Base-by-base conservation (phyloP, 1,284 basidiomycete genomes). In the Apiotrichum domesticum region DNA sequence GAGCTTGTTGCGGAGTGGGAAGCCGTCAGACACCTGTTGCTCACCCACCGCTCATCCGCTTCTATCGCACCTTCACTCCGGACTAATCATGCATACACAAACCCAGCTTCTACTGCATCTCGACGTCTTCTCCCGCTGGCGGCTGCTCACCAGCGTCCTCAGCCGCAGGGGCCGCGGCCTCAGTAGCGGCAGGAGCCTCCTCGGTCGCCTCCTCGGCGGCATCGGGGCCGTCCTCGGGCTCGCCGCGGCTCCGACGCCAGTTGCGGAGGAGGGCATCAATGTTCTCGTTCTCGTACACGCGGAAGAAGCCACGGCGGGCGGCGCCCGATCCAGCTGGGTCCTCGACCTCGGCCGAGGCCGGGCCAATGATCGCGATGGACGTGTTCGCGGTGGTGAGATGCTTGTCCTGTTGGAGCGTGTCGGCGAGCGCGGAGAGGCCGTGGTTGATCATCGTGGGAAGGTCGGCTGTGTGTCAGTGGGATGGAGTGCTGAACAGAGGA, bases 351-450 rank as follows among this genome's bases (percentile, higher is more conserved):
- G 57, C 60, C 33, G 62, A 57, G 7, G 70, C 52, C 2, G 87
- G 84, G 8, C 89, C 90, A 59, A 96, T 82, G 69, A 98, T 88
- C 40, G 90, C 92, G 66, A 97, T 86, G 0, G 90, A 91, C 0
- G 94, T 98, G 80, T 98, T 98, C 69, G 87, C 84, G 64, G 86
- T 79, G 7, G 87, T 93, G 55, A 97, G 85, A 70, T 90, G 90
- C 75, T 97, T 98, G 80, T 97, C 94, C 73, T 98, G 94, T 72
- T 97, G 94, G 40, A 98, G 82, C 3, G 94, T 96, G 76, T 97
- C 94, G 47, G 91, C 86, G 15, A 98, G 82, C 6, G 94, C 91
- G 61, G 92, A 88, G 37, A 98, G 82, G 32, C 94, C 94, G 71
- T 98, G 94, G 64, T 83, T 84, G 75, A 97, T 86, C 46, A 98